Base-by-base conservation (phyloP, 2,329 filamentous ascomycete species). In the Alternaria alternata region DNA sequence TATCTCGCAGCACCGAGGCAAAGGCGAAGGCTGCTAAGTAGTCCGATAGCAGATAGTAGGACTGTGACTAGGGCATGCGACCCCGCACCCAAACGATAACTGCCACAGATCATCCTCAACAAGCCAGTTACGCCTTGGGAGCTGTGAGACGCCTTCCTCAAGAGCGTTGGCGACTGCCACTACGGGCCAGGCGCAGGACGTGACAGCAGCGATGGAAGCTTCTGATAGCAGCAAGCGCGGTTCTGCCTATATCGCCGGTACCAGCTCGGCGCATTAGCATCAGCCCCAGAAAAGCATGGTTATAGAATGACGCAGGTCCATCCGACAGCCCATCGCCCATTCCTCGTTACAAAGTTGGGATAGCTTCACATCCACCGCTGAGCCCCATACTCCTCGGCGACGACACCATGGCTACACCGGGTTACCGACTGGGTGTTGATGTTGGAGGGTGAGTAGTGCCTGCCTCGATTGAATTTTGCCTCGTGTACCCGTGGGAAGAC, bases 361-460 rank as follows among this genome's bases (percentile, higher is more conserved):
- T 26, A 51, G 44, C 38, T 41, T 28, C 52, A 11, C 26, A 39
- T 12, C 39, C 32, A 34, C 36, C 32, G 53, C 20, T 48, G 30
- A 42, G 12, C 39, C 39, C 20, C 7, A 39, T 20, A 56, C 24
- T n/a, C 20, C 24, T 14, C 26, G 30, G 32, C 24, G 16, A 46
- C 46, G 5, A 22, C 30, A 54, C 18, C 48, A 63, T 63, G 61
- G 49, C 57, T 14, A 18, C 36, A 16, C 57, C 65, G 12, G 72
- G 74, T 46, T 77, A 76, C 54, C 68, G 73, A 52, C 53, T 77
- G 26, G 74, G 74, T 57, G 73, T 76, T 24, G 74, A 77, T 62
- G 74, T 77, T 41, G 74, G 74, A 56, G 73, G 74, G 74, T 76
- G 59, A 67, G 74, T 67, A 39, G n/a, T 59, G 38, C 49, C 48